These are phyloP conservation scores for Graphiopsis chlorocephala DNA, from an alignment of 2,329 filamentous ascomycete species.

Conservation along the genomic window DNA sequence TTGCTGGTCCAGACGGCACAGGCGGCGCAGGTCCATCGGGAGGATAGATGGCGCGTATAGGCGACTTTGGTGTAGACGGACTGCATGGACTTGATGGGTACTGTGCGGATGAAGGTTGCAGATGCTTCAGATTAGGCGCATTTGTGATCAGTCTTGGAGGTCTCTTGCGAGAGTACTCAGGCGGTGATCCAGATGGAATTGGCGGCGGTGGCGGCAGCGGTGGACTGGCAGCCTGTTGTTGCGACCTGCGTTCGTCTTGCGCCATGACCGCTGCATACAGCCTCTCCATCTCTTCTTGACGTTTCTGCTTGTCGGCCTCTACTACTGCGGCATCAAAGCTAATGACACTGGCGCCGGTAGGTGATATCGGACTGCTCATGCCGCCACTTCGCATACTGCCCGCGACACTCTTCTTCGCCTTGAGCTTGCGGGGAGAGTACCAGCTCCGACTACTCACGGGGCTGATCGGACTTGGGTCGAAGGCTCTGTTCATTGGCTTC, in stretches of 20 bases:
- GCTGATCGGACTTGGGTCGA: slow-evolving; percentile 36
- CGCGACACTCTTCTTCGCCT: slow-evolving; percentile 26
- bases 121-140: slow-evolving; percentile 26
- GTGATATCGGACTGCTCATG: slow-evolving; percentile 45
- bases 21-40: slow-evolving; percentile 31
- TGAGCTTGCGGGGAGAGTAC: slow-evolving; percentile 27
- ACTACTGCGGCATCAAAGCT: slow-evolving; percentile 77
- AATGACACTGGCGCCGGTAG: slow-evolving; percentile 57
- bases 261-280: slow-evolving; percentile 92
- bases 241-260: slow-evolving; percentile 58
- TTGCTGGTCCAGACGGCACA: slow-evolving; percentile 24
- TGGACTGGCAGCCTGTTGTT: slow-evolving; percentile 37
- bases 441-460: slow-evolving; percentile 30
- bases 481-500: slow-evolving; percentile 40
- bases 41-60: slow-evolving; percentile 49
- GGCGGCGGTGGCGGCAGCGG: neutral
- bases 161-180: slow-evolving; percentile 16
- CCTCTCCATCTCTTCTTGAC: slow-evolving; percentile 80
- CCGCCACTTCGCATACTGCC: slow-evolving; percentile 32
- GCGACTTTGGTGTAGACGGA: slow-evolving; percentile 36
- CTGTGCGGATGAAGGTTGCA: slow-evolving; percentile 19
- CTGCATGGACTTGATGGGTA: slow-evolving; percentile 34
- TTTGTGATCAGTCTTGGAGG: slow-evolving; percentile 28
- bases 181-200: slow-evolving; percentile 14
- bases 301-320: slow-evolving; percentile 68